Percentiles rank a stretch among this genome's conserved stretches.
Evolutionary conservation across 2,329 filamentous ascomycete genomes (phyloP).

Genomic region (Polychaeton citri): DNA sequence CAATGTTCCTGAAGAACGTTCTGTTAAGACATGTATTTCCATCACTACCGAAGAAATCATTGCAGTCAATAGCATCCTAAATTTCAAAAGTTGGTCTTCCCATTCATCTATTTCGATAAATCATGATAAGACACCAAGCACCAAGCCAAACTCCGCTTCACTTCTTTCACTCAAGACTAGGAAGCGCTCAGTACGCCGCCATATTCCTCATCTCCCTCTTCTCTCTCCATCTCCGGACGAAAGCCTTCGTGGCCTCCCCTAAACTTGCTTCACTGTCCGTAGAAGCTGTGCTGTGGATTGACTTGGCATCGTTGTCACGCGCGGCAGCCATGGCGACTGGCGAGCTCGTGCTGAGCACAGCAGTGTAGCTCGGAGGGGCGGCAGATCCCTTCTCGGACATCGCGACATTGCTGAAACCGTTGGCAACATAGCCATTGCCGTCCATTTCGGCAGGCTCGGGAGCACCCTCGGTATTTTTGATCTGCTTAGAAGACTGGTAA

Average conservation of each 20-base stretch:
- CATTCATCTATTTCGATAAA: background rate
- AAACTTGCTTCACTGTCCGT: background rate
- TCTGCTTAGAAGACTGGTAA: no score
- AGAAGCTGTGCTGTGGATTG: background rate
- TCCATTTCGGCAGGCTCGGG: no score
- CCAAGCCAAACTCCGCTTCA: background rate
- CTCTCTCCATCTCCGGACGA: background rate
- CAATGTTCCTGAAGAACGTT: no score
- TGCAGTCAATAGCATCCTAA: background rate
- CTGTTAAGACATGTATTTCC: no score
- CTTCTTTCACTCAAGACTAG: background rate
- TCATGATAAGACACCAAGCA: background rate
- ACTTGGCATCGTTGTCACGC: background rate
- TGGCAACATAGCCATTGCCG: no score
- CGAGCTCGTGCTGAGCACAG: background rate
- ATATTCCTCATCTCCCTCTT: background rate
- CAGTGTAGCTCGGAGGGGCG: background rate
- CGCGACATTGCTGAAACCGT: no score
- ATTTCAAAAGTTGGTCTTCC: background rate
- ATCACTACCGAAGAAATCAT: no score
- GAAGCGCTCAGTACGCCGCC: background rate
- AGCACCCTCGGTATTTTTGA: no score
- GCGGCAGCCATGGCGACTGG: no score
- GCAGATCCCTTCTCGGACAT: no score
- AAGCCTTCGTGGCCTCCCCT: background rate